Evolutionary conservation across 257 asterid genomes (phyloP), one percentile per base, ranked within the genome.

Genomic region (Echites panduratus): DNA sequence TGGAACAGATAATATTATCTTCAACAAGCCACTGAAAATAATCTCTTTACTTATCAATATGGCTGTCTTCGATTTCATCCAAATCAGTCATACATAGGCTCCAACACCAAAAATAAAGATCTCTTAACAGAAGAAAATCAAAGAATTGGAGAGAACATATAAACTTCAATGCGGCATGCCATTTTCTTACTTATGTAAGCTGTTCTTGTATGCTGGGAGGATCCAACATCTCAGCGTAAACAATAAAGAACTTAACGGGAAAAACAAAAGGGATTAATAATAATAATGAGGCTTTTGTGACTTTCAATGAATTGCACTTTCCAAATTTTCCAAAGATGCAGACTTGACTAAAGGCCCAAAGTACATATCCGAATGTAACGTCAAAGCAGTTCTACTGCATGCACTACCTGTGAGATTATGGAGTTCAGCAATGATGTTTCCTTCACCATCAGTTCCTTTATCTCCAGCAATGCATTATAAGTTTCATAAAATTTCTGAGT

Each of bases 381-480:
- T 75, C 27, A 45, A 66, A 62, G 81, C 45, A 49, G 45, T 63
- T 38, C 61, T 48, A 68, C 52, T 58, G 58, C 79, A 68, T 71
- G 78, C 57, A 22, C 22, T 75, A 90, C 98, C 98, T 92, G 98
- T 73, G 86, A 82, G 80, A 83, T 86, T 64, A 92, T 79, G 80
- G 98, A 92, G 85, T 87, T 87, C 83, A 90, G 73, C 82, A 92
- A 82, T 44, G 98, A 90, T 75, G 83, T 90, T 82, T 92, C 98
- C 81, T 92, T 92, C 52, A 87, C 83, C 97, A 88, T 90, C 81
- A 90, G 68, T 73, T 90, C 97, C 77, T 87, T 90, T 48, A 87
- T 84, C 91, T 89, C 97, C 88, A 87, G 79, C 59, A 90, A 79
- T 59, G 97, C 89, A 78, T 92, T 90, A 79, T 80, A 90, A n/a